Evolutionary conservation across 345 rosid species (phyloP).

Genomic region (Tarenaya hassleriana): DNA sequence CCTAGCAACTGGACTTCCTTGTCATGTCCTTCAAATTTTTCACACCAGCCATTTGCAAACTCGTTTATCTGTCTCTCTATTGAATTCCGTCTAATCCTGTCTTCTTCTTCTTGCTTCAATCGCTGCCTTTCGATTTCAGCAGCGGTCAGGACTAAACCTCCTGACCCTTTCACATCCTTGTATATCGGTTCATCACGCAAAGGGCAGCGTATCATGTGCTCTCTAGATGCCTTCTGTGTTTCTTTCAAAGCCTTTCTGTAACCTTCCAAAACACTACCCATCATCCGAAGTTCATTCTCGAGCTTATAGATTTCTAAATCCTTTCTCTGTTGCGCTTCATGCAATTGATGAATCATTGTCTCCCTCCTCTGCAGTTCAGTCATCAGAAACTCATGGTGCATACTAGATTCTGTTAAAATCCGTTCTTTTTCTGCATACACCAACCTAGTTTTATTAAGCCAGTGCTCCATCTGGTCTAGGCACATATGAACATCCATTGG

Average conservation of each 20-base stretch:
- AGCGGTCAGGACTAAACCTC: slow-evolving; percentile 69
- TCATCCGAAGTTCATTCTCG: slow-evolving; percentile 56
- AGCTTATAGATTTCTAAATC: slow-evolving; percentile 46
- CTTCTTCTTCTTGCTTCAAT: slow-evolving; percentile 65
- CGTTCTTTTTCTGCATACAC: slow-evolving; percentile 36
- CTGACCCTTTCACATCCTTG: slow-evolving; percentile 63
- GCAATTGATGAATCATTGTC: slow-evolving; percentile 45
- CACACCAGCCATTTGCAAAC: slow-evolving; percentile 37
- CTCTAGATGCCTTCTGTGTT: slow-evolving; percentile 43
- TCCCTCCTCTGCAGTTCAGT: slow-evolving; percentile 45
- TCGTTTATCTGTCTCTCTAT: slow-evolving; percentile 47
- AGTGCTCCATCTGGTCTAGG: slow-evolving; percentile 46
- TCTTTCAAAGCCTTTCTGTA: slow-evolving; percentile 68
- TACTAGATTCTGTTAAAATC: slow-evolving; percentile 28
- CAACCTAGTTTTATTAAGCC: slow-evolving; percentile 46
- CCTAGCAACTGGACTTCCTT: slow-evolving; percentile 26
- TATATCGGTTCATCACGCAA: slow-evolving; percentile 50
- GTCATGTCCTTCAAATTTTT: slow-evolving; percentile 30
- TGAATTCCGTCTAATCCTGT: slow-evolving; percentile 31
- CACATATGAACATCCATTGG: slow-evolving; percentile 37
- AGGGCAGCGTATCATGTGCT: slow-evolving; percentile 43
- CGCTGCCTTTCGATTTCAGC: slow-evolving; percentile 61
- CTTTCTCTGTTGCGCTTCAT: slow-evolving; percentile 49
- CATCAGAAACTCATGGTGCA: slow-evolving; percentile 42
- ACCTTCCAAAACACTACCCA: slow-evolving; percentile 53